These are phyloP conservation scores for Haplosporangium sp. DNA, from an alignment of 371 early-diverging fungal species.

Conservation along the genomic window DNA sequence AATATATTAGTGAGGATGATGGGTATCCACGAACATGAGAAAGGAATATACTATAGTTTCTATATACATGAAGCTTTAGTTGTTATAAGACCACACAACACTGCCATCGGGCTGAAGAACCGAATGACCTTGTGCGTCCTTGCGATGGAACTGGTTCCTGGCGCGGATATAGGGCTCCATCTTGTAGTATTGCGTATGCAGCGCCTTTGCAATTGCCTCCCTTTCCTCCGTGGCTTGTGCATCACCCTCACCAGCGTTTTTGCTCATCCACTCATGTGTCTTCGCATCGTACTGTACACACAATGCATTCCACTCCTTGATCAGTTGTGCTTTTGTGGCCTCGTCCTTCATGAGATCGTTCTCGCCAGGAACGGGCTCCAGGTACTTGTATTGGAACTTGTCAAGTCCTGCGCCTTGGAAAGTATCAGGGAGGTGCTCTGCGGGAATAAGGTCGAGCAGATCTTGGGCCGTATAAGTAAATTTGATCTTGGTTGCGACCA, in stretches of 20 bases:
- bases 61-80: constrained; percentile 14
- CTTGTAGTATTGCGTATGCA: constrained; percentile 42
- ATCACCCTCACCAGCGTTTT: neutral
- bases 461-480: constrained; percentile 62
- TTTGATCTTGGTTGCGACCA: constrained; percentile 81
- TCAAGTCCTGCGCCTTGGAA: constrained; percentile 23
- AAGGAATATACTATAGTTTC: too few relatives aligned
- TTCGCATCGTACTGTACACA: too few relatives aligned
- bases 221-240: constrained; percentile 29
- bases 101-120: constrained; percentile 38
- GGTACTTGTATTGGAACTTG: neutral
- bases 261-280: too few relatives aligned
- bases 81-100: constrained; percentile 33
- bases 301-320: too few relatives aligned
- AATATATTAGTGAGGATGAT: too few relatives aligned
- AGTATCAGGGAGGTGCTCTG: constrained; percentile 27
- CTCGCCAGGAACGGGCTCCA: too few relatives aligned
- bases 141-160: constrained; percentile 57
- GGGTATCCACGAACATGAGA: too few relatives aligned
- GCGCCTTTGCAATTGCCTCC: constrained; percentile 31
- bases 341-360: too few relatives aligned
- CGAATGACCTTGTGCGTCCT: constrained; percentile 19
- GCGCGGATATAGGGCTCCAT: constrained; percentile 57
- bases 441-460: constrained; percentile 5
- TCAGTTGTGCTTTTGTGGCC: too few relatives aligned